Conservation (phyloP, 495 filamentous ascomycete species). For the Usnea hakonensis region DNA sequence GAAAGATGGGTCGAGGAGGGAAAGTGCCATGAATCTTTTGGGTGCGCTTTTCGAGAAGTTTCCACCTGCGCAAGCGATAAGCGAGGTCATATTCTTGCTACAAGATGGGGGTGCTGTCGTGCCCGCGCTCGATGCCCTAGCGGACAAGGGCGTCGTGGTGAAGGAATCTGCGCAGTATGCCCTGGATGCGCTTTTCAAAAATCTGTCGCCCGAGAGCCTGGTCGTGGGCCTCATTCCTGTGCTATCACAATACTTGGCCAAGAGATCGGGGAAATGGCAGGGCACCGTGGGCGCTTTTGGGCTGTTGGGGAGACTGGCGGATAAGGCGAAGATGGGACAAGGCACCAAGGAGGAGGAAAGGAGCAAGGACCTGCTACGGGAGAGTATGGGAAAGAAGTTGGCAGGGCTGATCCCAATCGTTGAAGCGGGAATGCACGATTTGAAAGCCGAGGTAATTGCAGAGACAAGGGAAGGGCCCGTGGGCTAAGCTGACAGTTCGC, state of each 20-base stretch:
- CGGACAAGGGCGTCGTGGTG: slow-evolving; percentile 85
- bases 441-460: slow-evolving; percentile 68
- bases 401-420: slow-evolving; percentile 87
- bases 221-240: slow-evolving; percentile 71
- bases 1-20: slow-evolving; percentile 78
- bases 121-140: slow-evolving; percentile 71
- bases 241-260: slow-evolving; percentile 64
- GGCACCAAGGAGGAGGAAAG: slow-evolving; percentile 72
- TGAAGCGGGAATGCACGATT: slow-evolving; percentile 90
- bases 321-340: slow-evolving; percentile 78
- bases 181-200: slow-evolving; percentile 75
- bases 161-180: slow-evolving; percentile 91
- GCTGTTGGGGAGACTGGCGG: slow-evolving; percentile 81
- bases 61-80: slow-evolving; percentile 65
- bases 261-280: slow-evolving; percentile 88
- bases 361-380: slow-evolving; percentile 78
- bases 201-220: slow-evolving; percentile 71
- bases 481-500: neutral
- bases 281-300: slow-evolving; percentile 78
- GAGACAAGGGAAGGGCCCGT: neutral
- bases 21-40: slow-evolving; percentile 90
- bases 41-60: slow-evolving; percentile 90
- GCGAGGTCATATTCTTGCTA: slow-evolving; percentile 71
- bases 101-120: slow-evolving; percentile 68
- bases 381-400: slow-evolving; percentile 85